These are phyloP conservation scores for Fusarium falciforme DNA, from an alignment of 2,329 filamentous ascomycete species.

Conservation along the genomic window DNA sequence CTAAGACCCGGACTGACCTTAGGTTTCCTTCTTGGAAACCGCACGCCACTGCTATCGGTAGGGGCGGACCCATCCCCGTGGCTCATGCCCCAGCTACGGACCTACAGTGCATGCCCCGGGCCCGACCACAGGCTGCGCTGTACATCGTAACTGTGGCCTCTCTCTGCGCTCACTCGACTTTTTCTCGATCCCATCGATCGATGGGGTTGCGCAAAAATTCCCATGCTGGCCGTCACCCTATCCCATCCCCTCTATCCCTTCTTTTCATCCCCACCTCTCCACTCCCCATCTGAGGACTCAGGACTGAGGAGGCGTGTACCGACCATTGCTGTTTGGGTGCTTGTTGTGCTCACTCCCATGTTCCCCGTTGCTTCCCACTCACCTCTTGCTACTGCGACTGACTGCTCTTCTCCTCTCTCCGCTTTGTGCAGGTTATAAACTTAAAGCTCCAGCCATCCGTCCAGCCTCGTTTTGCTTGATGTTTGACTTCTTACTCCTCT, in stretches of 20 bases:
- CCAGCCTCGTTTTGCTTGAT: conserved; percentile 30
- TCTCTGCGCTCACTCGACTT: conserved; percentile 23
- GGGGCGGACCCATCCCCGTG: conserved; percentile 29
- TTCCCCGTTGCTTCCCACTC: conserved; percentile 30
- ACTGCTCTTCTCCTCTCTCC: conserved; percentile 7
- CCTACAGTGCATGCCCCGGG: neutral
- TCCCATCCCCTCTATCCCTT: conserved; percentile 42
- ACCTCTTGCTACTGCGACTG: neutral
- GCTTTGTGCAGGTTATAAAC: conserved; percentile 37
- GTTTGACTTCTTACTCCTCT: conserved; percentile 24
- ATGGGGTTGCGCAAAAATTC: conserved; percentile 49
- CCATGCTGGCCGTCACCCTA: conserved; percentile 43
- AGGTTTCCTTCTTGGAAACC: neutral
- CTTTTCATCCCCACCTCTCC: conserved; percentile 20
- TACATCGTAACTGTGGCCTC: conserved; percentile 21
- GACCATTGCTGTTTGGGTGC: neutral
- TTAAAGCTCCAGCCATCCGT: conserved; percentile 38
- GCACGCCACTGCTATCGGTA: conserved; percentile 28
- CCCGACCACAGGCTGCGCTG: conserved; percentile 9
- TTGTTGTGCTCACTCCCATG: conserved; percentile 8
- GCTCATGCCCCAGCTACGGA: conserved; percentile 19
- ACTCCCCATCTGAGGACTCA: conserved; percentile 9
- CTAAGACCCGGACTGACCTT: neutral
- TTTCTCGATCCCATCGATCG: conserved; percentile 52
- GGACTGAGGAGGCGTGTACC: neutral